Base-by-base conservation (phyloP, 108 stramenopile genomes). In the Fragilariopsis cylindrus region DNA sequence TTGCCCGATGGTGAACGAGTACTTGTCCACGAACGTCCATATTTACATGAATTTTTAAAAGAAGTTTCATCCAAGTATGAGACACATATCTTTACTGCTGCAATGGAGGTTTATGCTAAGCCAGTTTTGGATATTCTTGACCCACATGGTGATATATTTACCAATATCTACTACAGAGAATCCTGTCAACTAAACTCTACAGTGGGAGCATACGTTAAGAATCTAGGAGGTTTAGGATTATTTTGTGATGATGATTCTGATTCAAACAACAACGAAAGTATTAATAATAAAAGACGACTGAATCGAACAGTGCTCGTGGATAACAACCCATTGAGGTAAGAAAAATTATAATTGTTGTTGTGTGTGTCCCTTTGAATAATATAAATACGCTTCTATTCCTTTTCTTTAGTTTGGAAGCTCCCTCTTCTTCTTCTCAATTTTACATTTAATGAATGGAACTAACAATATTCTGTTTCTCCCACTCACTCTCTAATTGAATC, bases 51-150 rank as follows among this genome's bases (percentile, higher is more conserved):
- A 12, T 99, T 99, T 79, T 72, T 99, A 50, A 70, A 80, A 55
- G 75, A 82, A 48, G 87, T 95, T 4, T 89, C 91, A 16, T 72
- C 70, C 7, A 83, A 79, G 70, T 98, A 93, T 70, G 96, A 97
- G 57, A 96, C 97, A 49, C 92, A 97, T 71, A 90, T 98, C 43
- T 99, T 98, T 78, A 99, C 99, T 9, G 99, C 99, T 6, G 96
- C 97, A 4, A 95, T 98, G 92, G 85, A 90, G 50, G 97, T 98
- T 16, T 99, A 99, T 74, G 99, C 99, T 53, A 82, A 91, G 69
- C 95, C 95, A 8, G 79, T 99, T 39, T 83, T 98, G 65, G 91
- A 98, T 79, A 68, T 78, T 74, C 83, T 99, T 50, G 99, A 99
- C 79, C 97, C 97, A 7, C 76, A 91, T 58, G 84, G 88, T 8